phyloP scores from a whole-genome alignment of 345 rosid genomes.

The Limnanthes douglasii region DNA sequence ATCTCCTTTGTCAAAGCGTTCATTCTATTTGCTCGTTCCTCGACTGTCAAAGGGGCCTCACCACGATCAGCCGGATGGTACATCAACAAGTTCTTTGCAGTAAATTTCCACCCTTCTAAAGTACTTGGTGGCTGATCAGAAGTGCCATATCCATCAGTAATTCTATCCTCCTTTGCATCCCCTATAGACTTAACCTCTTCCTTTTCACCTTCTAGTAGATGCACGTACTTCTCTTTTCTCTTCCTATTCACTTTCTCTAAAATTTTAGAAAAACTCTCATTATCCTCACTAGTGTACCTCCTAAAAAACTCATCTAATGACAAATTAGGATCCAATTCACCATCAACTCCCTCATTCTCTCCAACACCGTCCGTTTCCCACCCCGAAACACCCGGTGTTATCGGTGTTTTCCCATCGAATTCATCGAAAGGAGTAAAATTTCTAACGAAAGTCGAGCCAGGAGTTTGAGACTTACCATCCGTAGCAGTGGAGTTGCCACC shows the following conservation, averaged over 20 bases:
- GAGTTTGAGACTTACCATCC: conserved; percentile 47
- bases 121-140: conserved; percentile 87
- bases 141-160: conserved; percentile 92
- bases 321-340: conserved; percentile 35
- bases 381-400: conserved; percentile 23
- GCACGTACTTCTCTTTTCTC: conserved; percentile 61
- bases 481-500: conserved; percentile 22
- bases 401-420: conserved; percentile 38
- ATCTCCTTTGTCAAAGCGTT: conserved; percentile 68
- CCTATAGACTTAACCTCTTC: conserved; percentile 28
- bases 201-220: conserved; percentile 51
- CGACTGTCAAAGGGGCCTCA: conserved; percentile 70
- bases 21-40: conserved; percentile 53
- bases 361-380: conserved; percentile 18
- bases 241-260: conserved; percentile 79
- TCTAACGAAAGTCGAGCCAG: conserved; percentile 72
- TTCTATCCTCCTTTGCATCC: conserved; percentile 52
- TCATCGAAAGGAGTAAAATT: conserved; percentile 78
- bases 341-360: conserved; percentile 20
- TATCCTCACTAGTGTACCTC: conserved; percentile 87
- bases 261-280: conserved; percentile 71
- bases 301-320: conserved; percentile 72
- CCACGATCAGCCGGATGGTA: conserved; percentile 88
- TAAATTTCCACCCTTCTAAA: conserved; percentile 81
- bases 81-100: conserved; percentile 86